phyloP scores from a whole-genome alignment of 1,284 basidiomycete genomes.

The Takashimella tepidaria region DNA sequence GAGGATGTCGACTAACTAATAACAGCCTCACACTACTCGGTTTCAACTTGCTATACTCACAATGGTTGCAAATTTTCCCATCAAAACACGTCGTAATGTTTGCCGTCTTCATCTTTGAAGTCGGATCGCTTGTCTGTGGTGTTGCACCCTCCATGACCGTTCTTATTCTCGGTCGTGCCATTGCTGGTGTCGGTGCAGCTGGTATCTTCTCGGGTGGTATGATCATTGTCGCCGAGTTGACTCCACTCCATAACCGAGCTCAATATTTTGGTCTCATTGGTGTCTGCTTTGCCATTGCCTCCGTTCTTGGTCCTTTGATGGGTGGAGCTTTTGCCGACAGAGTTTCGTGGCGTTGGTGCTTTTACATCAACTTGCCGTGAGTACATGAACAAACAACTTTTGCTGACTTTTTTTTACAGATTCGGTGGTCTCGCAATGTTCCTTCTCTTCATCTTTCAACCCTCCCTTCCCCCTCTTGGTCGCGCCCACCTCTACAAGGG shows the following conservation, averaged over 20 bases:
- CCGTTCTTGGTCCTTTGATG: slow-evolving; percentile 47
- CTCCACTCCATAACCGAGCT: slow-evolving; percentile 36
- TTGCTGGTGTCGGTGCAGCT: slow-evolving; percentile 52
- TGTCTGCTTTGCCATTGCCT: slow-evolving; percentile 46
- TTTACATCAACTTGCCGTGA: slow-evolving; percentile 48
- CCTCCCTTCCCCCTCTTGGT: slow-evolving; percentile 36
- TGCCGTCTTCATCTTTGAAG: slow-evolving; percentile 51
- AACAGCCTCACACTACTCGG: slow-evolving; percentile 43
- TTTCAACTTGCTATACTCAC: slow-evolving; percentile 48
- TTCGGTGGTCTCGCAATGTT: slow-evolving; percentile 37
- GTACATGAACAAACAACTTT: neutral
- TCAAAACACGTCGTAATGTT: slow-evolving; percentile 48
- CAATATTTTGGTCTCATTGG: slow-evolving; percentile 36
- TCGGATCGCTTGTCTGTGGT: slow-evolving; percentile 55
- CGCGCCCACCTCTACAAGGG: slow-evolving; percentile 36
- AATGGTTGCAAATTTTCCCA: slow-evolving; percentile 46
- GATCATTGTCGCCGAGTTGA: slow-evolving; percentile 44
- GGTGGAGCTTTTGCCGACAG: slow-evolving; percentile 50
- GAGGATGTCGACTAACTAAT: no score
- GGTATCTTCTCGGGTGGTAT: slow-evolving; percentile 50
- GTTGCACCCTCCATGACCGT: slow-evolving; percentile 51
- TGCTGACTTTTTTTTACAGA: slow-evolving; percentile 12
- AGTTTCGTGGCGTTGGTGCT: slow-evolving; percentile 44
- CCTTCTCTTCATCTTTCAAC: slow-evolving; percentile 30
- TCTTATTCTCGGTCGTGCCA: slow-evolving; percentile 52